These are phyloP conservation scores for Alternaria atra DNA, from an alignment of 2,329 filamentous ascomycete genomes.

Conservation along the genomic window DNA sequence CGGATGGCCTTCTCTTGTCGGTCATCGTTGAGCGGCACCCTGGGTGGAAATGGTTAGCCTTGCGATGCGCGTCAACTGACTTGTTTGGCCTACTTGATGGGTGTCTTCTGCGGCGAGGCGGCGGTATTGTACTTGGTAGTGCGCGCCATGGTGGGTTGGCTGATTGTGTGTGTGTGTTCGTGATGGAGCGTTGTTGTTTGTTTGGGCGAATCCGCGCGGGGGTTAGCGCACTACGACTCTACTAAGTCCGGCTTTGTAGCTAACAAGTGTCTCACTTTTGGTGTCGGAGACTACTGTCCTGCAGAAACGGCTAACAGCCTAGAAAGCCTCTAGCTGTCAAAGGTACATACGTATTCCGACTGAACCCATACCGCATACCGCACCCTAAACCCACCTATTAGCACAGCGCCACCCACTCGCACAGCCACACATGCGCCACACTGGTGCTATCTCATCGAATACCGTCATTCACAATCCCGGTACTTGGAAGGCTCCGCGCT, in stretches of 20 bases:
- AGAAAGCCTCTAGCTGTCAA: too few relatives aligned
- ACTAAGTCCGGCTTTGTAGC: too few relatives aligned
- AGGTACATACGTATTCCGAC: too few relatives aligned
- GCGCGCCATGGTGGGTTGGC: slow-evolving; percentile 60
- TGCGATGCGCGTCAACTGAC: neutral
- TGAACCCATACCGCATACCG: too few relatives aligned
- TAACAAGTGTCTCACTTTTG: too few relatives aligned
- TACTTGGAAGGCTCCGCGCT: neutral
- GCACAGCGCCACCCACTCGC: too few relatives aligned
- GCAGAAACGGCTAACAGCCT: too few relatives aligned
- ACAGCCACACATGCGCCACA: neutral
- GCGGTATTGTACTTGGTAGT: slow-evolving; percentile 56
- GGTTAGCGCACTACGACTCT: too few relatives aligned
- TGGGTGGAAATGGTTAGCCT: slow-evolving; percentile 49
- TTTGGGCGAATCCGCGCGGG: neutral
- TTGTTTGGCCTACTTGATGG: slow-evolving; percentile 36
- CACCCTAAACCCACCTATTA: too few relatives aligned
- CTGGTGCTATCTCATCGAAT: neutral
- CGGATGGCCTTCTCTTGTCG: slow-evolving; percentile 88
- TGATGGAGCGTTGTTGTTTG: slow-evolving; percentile 26
- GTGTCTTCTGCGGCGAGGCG: slow-evolving; percentile 60
- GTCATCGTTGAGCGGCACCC: slow-evolving; percentile 97
- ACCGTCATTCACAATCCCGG: neutral
- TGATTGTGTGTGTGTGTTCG: too few relatives aligned
- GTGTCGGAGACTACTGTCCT: too few relatives aligned